phyloP scores from a whole-genome alignment of 2,329 filamentous ascomycete genomes.

The Conoideocrella luteorostrata region DNA sequence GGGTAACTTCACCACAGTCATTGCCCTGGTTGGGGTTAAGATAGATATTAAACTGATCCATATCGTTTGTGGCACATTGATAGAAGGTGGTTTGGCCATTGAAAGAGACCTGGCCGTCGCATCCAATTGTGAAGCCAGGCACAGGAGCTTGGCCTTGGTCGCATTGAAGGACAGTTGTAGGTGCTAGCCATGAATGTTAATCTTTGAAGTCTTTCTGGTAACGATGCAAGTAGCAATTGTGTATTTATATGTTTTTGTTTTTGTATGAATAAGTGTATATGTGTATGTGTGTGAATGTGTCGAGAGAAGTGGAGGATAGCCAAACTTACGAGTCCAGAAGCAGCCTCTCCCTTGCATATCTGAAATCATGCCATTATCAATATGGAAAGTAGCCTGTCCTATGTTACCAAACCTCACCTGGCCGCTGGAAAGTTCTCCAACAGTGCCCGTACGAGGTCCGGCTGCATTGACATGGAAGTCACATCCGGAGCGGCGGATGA shows the following conservation, averaged over 20 bases:
- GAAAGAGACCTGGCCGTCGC: conserved; percentile 45
- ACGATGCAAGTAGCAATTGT: no score
- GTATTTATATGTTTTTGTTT: no score
- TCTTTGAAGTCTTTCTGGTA: background rate
- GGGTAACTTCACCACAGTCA: conserved; percentile 43
- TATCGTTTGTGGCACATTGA: conserved; percentile 49
- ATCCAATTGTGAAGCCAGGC: conserved; percentile 49
- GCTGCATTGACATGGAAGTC: conserved; percentile 44
- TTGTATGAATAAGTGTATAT: background rate
- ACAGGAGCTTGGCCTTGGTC: conserved; percentile 45
- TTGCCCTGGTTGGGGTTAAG: conserved; percentile 26
- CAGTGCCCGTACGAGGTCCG: conserved; percentile 41
- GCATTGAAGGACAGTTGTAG: conserved; percentile 56
- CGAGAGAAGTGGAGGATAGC: background rate
- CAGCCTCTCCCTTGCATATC: conserved; percentile 54
- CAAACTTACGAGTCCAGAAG: conserved; percentile 51
- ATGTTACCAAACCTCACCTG: conserved; percentile 47
- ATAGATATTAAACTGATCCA: conserved; percentile 51
- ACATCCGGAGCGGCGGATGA: conserved; percentile 14
- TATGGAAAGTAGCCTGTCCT: conserved; percentile 43
- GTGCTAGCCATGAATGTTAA: conserved; percentile 28
- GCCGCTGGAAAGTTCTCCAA: conserved; percentile 56
- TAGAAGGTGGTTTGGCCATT: conserved; percentile 48
- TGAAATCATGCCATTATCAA: conserved; percentile 47
- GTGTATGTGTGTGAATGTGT: background rate